Conservation (phyloP, 1,284 basidiomycete genomes). For the Sanghuangporus weigelae region DNA sequence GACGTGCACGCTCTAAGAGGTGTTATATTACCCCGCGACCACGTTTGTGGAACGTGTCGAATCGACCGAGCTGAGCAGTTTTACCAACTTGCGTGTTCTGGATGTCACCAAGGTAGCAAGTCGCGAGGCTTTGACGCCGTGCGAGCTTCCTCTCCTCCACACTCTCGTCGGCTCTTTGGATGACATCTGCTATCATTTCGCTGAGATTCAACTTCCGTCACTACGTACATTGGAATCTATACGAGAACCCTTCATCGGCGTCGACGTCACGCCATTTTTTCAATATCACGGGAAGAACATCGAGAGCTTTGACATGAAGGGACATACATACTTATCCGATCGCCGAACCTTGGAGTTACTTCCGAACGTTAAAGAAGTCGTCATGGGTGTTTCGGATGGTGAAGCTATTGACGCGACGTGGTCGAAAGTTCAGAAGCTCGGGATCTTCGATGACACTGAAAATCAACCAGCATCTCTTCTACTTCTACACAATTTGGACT, state of each 20-base stretch:
- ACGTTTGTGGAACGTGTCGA: background rate
- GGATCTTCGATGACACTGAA: background rate
- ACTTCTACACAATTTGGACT: background rate
- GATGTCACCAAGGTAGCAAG: background rate
- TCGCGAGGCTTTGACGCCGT: background rate
- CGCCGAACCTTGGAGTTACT: background rate
- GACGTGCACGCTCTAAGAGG: background rate
- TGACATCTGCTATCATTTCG: background rate
- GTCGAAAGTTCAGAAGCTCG: background rate
- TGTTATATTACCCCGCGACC: background rate
- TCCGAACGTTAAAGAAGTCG: background rate
- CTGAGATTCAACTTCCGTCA: background rate
- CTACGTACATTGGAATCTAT: background rate
- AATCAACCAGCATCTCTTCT: background rate
- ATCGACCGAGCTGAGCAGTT: background rate
- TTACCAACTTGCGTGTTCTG: background rate
- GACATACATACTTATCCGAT: too few species aligned
- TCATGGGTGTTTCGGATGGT: background rate
- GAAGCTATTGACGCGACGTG: background rate
- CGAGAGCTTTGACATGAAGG: background rate
- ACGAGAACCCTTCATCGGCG: too few species aligned
- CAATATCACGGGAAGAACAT: background rate
- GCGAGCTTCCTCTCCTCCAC: constrained; percentile 2
- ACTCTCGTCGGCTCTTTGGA: constrained; percentile 1
- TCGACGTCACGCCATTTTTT: background rate